Conservation (phyloP, 352 stramenopile genomes). For the Phytophthora chlamydospora region DNA sequence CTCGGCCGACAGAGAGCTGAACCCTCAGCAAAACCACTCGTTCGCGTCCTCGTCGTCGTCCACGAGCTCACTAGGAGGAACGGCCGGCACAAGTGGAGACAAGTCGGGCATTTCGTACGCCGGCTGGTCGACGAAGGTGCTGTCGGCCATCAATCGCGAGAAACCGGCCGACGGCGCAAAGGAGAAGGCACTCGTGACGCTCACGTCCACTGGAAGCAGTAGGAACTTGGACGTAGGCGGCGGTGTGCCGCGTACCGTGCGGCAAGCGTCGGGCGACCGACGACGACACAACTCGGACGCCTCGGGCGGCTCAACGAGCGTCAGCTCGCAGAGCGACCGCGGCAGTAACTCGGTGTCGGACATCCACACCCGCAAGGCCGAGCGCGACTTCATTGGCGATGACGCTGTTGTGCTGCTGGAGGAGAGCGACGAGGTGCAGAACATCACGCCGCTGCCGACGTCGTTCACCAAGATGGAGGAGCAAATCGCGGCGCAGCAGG, state of each 20-base stretch:
- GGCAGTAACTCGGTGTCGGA: constrained; percentile 33
- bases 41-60: constrained; percentile 55
- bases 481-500: constrained; percentile 77
- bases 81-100: constrained; percentile 29
- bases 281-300: constrained; percentile 55
- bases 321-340: constrained; percentile 43
- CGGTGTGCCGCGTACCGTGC: constrained; percentile 7
- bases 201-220: constrained; percentile 29
- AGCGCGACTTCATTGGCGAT: constrained; percentile 11
- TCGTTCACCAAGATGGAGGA: constrained; percentile 82
- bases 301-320: constrained; percentile 35
- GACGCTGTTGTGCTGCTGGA: constrained; percentile 43
- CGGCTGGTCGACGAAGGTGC: constrained; percentile 65
- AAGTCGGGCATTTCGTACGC: constrained; percentile 57
- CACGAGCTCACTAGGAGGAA: constrained; percentile 35
- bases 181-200: constrained; percentile 34
- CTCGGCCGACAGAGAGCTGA: constrained; percentile 26
- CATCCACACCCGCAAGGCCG: constrained; percentile 32
- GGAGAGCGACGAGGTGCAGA: constrained; percentile 51
- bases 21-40: constrained; percentile 39
- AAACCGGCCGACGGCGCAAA: constrained; percentile 40
- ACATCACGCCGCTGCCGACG: constrained; percentile 60
- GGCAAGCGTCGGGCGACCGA: constrained; percentile 35
- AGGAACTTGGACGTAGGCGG: constrained; percentile 26
- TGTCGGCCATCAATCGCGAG: constrained; percentile 50